These are phyloP conservation scores for Lenzites betulinus DNA, from an alignment of 768 basidiomycete genomes.

Conservation along the genomic window DNA sequence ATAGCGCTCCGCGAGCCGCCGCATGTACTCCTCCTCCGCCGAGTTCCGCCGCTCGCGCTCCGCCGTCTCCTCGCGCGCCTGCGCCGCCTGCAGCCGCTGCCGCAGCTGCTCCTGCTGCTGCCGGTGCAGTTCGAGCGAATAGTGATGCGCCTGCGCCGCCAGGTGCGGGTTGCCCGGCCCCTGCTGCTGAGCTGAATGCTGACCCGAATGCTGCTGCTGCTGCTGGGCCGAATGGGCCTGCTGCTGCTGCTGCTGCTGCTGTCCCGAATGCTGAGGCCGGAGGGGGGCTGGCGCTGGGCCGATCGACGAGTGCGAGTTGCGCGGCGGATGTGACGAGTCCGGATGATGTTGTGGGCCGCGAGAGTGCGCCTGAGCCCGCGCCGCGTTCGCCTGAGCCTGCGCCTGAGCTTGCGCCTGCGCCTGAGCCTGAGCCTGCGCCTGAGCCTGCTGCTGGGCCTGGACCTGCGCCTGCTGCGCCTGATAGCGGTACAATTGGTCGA, in stretches of 20 bases:
- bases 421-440: conserved; percentile 29
- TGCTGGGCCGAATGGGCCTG: too few relatives aligned
- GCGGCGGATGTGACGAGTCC: conserved; percentile 35
- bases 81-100: conserved; percentile 39
- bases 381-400: conserved; percentile 10
- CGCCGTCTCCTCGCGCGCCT: conserved; percentile 39
- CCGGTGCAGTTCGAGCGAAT: conserved; percentile 51
- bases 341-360: conserved; percentile 37
- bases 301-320: conserved; percentile 51
- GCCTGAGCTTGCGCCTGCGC: conserved; percentile 34
- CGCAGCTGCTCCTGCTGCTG: conserved; percentile 42
- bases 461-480: conserved; percentile 37
- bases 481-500: conserved; percentile 50
- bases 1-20: conserved; percentile 39
- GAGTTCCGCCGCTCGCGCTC: conserved; percentile 35
- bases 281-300: conserved; percentile 34
- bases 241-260: too few relatives aligned
- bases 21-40: conserved; percentile 39
- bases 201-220: too few relatives aligned
- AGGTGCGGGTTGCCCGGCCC: conserved; percentile 21
- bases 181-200: too few relatives aligned
- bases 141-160: conserved; percentile 32
- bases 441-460: conserved; percentile 33
- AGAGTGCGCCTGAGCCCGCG: conserved; percentile 20
- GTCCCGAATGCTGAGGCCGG: too few relatives aligned